Percentiles rank a stretch among this genome's conserved stretches.
Conservation (phyloP, 768 basidiomycete species). For the Lentinula guzmanii region DNA sequence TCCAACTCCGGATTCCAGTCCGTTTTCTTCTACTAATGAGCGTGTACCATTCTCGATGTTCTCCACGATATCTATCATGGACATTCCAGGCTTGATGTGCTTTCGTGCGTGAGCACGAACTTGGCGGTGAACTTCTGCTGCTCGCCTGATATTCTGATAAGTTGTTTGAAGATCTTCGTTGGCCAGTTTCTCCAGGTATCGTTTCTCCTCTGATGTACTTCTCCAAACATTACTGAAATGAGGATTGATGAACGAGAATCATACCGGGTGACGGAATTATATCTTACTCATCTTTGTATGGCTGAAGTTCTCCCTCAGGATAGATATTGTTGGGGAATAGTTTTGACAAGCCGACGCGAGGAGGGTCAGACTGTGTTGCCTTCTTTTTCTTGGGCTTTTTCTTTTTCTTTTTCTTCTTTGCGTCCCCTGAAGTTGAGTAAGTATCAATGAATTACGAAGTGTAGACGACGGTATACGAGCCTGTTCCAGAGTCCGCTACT, state of each 20-base stretch:
- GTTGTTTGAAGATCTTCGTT: conserved; percentile 80
- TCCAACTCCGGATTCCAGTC: conserved; percentile 80
- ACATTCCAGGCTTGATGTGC: conserved; percentile 87
- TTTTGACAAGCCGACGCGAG: conserved; percentile 82
- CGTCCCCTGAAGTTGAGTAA: conserved; percentile 33
- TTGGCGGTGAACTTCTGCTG: conserved; percentile 93
- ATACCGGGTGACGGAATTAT: not conserved
- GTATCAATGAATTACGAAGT: not conserved
- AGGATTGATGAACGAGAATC: conserved; percentile 1
- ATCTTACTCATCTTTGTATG: conserved; percentile 82
- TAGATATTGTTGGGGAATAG: conserved; percentile 83
- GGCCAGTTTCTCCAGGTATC: conserved; percentile 70
- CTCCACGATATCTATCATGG: conserved; percentile 90
- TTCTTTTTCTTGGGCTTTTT: conserved; percentile 89
- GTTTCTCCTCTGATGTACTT: conserved; percentile 86
- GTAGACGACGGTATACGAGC: not conserved
- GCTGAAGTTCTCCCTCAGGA: conserved; percentile 87
- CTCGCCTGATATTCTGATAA: conserved; percentile 86
- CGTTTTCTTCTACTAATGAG: conserved; percentile 87
- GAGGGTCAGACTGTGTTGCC: conserved; percentile 82
- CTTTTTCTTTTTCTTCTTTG: conserved; percentile 88
- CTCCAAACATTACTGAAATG: conserved; percentile 76
- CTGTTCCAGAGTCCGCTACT: not conserved
- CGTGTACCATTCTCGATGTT: conserved; percentile 90
- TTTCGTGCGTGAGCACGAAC: conserved; percentile 80